Base-by-base conservation (phyloP, 352 stramenopile genomes). In the Globisporangium nunn region DNA sequence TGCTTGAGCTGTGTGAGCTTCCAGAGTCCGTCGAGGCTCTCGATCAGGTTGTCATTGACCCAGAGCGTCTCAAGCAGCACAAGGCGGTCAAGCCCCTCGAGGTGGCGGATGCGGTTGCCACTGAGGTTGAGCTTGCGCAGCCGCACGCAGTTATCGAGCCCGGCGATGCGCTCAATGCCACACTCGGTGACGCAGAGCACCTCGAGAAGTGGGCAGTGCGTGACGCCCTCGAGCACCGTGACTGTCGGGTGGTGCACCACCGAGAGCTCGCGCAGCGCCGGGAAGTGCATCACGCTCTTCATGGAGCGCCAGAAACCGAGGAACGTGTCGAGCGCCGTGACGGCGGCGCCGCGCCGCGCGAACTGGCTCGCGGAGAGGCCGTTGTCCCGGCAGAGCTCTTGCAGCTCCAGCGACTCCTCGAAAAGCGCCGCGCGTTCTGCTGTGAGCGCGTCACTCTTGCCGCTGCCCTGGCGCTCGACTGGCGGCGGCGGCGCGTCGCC, bases 21-120 rank as follows among this genome's bases (percentile, higher is more conserved):
- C 58, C 71, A 78, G 6, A 96, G 52, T 6, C 79, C 75, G 7
- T 76, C 63, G 7, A 96, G 58, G 8, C 63, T 69, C 12, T 73
- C 67, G 30, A 95, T 71, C 15, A 66, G 39, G 45, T 96, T 96
- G 59, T 95, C 70, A 55, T 88, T 91, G 5, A 96, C 63, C 85
- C 83, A 96, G 18, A 96, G 59, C 17, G 63, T 72, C 47, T 96
- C 76, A 18, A 96, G 70, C 31, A 82, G 61, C 6, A 52, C 66
- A 1, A 95, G 75, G 5, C 35, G 8, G 1, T 82, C 69, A 7
- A 96, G 54, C 3, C 72, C 61, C 48, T 86, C 75, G 15, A 96
- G 74, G 2, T 48, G 41, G 12, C 50, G 52, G 28, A 96, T 79
- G 23, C 64, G 71, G 59, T 94, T 93, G 28, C 65, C 66, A 59